Conservation (phyloP, 345 rosid species). For the Lenwebbia sp. region DNA sequence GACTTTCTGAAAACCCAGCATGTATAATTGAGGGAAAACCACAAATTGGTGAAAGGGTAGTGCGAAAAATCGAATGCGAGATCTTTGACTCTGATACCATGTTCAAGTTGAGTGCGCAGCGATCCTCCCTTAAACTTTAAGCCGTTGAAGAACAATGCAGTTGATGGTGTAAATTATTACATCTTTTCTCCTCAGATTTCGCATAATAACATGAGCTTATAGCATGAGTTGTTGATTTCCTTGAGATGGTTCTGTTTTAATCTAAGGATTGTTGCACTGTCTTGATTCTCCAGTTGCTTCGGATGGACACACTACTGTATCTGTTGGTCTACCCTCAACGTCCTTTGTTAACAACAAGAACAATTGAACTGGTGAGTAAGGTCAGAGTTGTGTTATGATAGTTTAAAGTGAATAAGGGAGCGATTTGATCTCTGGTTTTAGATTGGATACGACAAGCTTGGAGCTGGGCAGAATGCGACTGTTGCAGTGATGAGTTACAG, state of each 20-base stretch:
- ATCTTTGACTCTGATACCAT: background rate
- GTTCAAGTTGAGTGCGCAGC: background rate
- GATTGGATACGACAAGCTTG: conserved; percentile 95
- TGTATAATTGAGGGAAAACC: background rate
- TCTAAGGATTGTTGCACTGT: background rate
- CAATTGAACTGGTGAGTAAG: conserved; percentile 79
- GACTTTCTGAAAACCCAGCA: background rate
- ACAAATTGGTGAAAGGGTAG: background rate
- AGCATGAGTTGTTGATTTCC: background rate
- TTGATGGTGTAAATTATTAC: background rate
- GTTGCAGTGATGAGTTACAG: conserved; percentile 94
- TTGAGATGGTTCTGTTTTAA: background rate
- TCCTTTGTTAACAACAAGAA: conserved; percentile 84
- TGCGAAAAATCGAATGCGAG: background rate
- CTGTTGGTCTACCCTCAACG: conserved; percentile 90
- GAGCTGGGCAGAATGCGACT: conserved; percentile 99
- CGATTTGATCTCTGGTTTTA: conserved; percentile 14
- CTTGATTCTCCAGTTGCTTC: conserved; percentile 35
- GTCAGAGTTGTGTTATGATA: background rate
- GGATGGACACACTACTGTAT: conserved; percentile 89
- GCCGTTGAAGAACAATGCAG: background rate
- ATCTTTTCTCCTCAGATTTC: background rate
- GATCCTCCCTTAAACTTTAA: background rate
- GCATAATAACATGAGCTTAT: background rate
- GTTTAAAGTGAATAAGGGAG: background rate